Percentiles rank a stretch among this genome's conserved stretches.
phyloP scores from a whole-genome alignment of 305 asterid species.

The Ruellia speciosa region DNA sequence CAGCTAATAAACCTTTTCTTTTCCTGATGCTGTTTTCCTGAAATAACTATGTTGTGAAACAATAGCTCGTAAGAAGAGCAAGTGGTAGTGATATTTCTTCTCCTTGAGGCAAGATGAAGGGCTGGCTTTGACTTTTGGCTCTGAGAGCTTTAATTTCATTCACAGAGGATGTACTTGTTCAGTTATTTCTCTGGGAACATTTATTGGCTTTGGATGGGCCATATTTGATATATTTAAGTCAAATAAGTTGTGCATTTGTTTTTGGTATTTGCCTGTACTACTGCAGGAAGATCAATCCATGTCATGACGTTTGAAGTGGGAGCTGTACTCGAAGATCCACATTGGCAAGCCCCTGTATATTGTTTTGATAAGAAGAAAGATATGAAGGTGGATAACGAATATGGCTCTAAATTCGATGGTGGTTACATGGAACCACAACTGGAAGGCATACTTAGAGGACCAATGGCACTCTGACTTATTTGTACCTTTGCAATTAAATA shows the following conservation, averaged over 20 bases:
- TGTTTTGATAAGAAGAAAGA: constrained; percentile 41
- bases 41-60: background rate
- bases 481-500: background rate
- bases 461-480: constrained; percentile 23
- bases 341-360: constrained; percentile 76
- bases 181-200: constrained; percentile 1
- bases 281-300: constrained; percentile 68
- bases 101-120: background rate
- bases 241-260: too few species aligned
- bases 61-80: background rate
- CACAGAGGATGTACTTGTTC: background rate
- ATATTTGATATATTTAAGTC: too few species aligned
- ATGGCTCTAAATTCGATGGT: constrained; percentile 9
- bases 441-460: constrained; percentile 26
- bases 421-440: constrained; percentile 22
- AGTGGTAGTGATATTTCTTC: background rate
- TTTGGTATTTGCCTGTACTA: background rate
- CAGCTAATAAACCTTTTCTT: background rate
- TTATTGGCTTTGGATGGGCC: constrained; percentile 12
- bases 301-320: constrained; percentile 95
- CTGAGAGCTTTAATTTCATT: constrained; percentile 4
- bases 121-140: background rate
- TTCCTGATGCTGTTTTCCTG: background rate
- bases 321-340: constrained; percentile 64
- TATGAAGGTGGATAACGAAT: constrained; percentile 13